Evolutionary conservation across 2,329 filamentous ascomycete genomes (phyloP).

Genomic region (Arthroderma sp.): DNA sequence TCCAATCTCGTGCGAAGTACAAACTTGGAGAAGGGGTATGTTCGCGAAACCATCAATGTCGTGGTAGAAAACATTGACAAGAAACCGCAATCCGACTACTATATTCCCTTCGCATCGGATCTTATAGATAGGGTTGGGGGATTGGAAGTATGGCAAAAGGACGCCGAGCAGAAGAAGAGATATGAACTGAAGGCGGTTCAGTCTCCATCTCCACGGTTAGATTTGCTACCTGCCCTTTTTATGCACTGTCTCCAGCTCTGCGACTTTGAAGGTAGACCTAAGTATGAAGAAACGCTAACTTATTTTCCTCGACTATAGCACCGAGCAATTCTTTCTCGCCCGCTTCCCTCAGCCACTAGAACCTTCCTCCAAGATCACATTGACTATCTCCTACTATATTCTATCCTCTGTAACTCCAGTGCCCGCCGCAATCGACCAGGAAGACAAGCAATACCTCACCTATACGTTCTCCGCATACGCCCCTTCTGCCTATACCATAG

Average conservation of each 20-base stretch:
- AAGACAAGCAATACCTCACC: conserved; percentile 71
- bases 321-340: conserved; percentile 72
- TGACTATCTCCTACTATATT: conserved; percentile 74
- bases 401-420: conserved; percentile 68
- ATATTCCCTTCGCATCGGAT: conserved; percentile 66
- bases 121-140: conserved; percentile 67
- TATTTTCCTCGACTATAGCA: conserved; percentile 31
- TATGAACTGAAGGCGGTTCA: conserved; percentile 60
- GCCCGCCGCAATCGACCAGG: conserved; percentile 69
- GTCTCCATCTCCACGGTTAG: conserved; percentile 18
- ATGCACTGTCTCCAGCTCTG: conserved; percentile 13
- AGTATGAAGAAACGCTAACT: too few relatives aligned
- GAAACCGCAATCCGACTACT: conserved; percentile 77
- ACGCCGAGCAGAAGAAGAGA: conserved; percentile 51
- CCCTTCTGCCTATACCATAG: conserved; percentile 68
- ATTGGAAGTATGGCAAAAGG: conserved; percentile 86
- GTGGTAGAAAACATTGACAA: conserved; percentile 76
- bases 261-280: background rate
- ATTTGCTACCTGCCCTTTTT: background rate
- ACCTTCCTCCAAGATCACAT: conserved; percentile 64
- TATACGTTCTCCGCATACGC: conserved; percentile 79
- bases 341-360: conserved; percentile 62
- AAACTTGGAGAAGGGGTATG: conserved; percentile 86
- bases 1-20: conserved; percentile 78
- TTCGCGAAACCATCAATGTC: conserved; percentile 84